phyloP scores from a whole-genome alignment of 148 eudicot genomes.

The Rhododendron kiyosumense region DNA sequence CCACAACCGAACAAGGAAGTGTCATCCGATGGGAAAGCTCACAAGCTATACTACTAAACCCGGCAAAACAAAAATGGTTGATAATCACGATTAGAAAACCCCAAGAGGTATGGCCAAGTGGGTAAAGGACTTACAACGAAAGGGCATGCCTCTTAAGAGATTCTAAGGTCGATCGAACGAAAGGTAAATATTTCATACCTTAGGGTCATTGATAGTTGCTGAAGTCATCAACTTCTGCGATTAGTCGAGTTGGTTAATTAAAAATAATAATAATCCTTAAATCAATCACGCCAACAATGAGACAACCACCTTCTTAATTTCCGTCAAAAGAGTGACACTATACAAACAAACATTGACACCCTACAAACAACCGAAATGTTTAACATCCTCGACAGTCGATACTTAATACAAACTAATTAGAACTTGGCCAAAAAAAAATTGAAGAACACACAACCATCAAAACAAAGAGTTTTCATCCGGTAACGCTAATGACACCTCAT shows the following conservation, averaged over 20 bases:
- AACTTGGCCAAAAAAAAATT: too few species aligned
- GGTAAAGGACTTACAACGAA: not conserved
- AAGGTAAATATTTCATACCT: not conserved
- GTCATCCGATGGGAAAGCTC: too few species aligned
- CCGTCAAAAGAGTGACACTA: not conserved
- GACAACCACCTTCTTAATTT: not conserved
- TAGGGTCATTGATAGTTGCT: not conserved
- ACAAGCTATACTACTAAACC: too few species aligned
- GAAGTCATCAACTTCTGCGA: not conserved
- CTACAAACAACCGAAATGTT: not conserved
- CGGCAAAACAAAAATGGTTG: not conserved
- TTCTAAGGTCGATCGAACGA: not conserved
- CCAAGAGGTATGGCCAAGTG: not conserved
- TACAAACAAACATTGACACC: not conserved
- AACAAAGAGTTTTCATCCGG: too few species aligned
- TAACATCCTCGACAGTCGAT: not conserved
- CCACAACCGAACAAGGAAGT: too few species aligned
- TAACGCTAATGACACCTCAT: too few species aligned
- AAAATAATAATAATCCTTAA: not conserved
- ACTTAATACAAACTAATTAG: too few species aligned
- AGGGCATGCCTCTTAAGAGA: not conserved
- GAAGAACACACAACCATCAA: too few species aligned
- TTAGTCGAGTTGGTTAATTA: not conserved
- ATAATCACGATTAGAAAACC: not conserved
- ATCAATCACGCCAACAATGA: not conserved